Base-by-base conservation (phyloP, 2,329 filamentous ascomycete genomes). In the Ascochyta viciae-villosae region DNA sequence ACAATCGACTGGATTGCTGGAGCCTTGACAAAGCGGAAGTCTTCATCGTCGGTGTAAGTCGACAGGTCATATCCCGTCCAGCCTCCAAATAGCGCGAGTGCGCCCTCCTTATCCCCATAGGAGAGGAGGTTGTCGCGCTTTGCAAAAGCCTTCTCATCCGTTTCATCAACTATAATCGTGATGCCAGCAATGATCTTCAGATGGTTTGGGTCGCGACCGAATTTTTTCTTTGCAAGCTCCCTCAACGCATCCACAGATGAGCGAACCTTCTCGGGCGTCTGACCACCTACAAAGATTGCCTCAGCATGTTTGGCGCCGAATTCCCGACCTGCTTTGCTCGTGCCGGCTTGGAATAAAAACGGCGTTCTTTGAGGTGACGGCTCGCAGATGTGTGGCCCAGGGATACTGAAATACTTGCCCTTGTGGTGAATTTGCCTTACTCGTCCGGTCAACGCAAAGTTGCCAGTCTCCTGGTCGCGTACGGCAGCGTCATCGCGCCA, bases 231-330 rank as follows among this genome's bases (percentile, higher is more conserved):
- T 4, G 35, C 45, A 15, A 39, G 35, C n/a, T 48, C 10, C 4
- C 45, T 29, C 24, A 48, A 23, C 5, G n/a, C 16, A n/a, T 33
- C 80, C 8, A 90, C 82, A 26, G 80, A 85, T 65, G 82, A 84
- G 3, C 81, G 81, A 24, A 87, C 83, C 0, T 85, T 83, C 1
- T 79, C 76, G n/a, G 53, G 59, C 3, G 41, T 57, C 6, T 57
- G 46, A 0, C 85, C 85, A 0, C 83, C 86, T 1, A 89, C 82
- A 63, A 90, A 90, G 50, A 90, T 86, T 3, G 82, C 87, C 64
- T 90, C 88, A 1, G 87, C 88, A 68, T 90, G 86, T 61, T 87
- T 83, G 0, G 86, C 85, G 0, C 85, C 87, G 64, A 90, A 90
- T 0, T 76, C 74, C 68, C 86, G 87, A 4, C 87, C 87, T 0